Percentiles rank a stretch among this genome's conserved stretches.
phyloP scores from a whole-genome alignment of 2,329 filamentous ascomycete genomes.

The Penicillium fuscoglaucum region DNA sequence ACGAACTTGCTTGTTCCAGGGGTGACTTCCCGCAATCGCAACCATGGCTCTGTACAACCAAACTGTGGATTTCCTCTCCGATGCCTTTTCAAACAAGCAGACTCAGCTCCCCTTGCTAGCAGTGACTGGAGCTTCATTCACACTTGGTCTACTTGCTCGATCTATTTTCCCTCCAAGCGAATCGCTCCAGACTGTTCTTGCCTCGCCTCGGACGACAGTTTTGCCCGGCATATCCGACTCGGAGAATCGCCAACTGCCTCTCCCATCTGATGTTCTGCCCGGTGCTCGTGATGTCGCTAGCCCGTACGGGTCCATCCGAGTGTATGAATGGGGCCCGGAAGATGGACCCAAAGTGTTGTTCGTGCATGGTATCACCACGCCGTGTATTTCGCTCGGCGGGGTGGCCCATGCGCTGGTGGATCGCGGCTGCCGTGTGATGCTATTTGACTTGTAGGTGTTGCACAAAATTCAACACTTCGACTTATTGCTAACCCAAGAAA shows the following conservation, averaged over 20 bases:
- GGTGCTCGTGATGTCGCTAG: slow-evolving; percentile 62
- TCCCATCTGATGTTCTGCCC: slow-evolving; percentile 66
- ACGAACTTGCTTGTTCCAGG: background rate
- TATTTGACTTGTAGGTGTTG: slow-evolving; percentile 61
- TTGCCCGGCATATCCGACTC: slow-evolving; percentile 36
- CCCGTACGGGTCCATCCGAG: slow-evolving; percentile 66
- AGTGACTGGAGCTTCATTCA: slow-evolving; percentile 39
- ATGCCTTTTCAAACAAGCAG: slow-evolving; percentile 32
- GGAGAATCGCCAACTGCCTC: slow-evolving; percentile 52
- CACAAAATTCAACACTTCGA: background rate
- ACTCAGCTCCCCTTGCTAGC: slow-evolving; percentile 36
- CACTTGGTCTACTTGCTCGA: slow-evolving; percentile 35
- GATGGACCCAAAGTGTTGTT: slow-evolving; percentile 71
- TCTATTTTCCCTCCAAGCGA: slow-evolving; percentile 26
- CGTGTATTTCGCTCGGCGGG: slow-evolving; percentile 66
- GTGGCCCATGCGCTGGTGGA: slow-evolving; percentile 65
- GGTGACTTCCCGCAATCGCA: slow-evolving; percentile 4
- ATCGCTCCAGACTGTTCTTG: slow-evolving; percentile 24
- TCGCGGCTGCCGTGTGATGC: slow-evolving; percentile 72
- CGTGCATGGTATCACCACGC: slow-evolving; percentile 79
- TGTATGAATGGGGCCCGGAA: slow-evolving; percentile 79
- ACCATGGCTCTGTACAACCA: slow-evolving; percentile 39
- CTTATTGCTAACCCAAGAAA: background rate
- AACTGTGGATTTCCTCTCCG: slow-evolving; percentile 37
- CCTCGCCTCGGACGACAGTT: slow-evolving; percentile 40